These are phyloP conservation scores for Plantago elongata DNA, from an alignment of 257 asterid species.

Conservation along the genomic window DNA sequence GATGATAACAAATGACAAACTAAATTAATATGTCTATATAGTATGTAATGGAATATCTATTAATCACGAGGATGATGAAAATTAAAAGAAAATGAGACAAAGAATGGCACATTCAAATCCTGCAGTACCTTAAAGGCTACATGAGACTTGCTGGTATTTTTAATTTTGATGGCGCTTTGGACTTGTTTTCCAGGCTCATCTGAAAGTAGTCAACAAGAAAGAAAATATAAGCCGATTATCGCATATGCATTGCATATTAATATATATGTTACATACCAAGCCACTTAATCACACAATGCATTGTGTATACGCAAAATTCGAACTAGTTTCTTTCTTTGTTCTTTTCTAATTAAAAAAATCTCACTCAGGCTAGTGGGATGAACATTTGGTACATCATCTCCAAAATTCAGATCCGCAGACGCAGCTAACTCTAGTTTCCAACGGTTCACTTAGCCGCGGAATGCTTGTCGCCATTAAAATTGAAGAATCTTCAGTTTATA, in stretches of 20 bases:
- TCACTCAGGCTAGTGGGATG: not conserved
- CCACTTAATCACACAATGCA: not conserved
- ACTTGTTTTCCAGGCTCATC: conserved; percentile 98
- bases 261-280: not conserved
- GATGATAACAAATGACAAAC: conserved; percentile 7
- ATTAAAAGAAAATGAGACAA: conserved; percentile 13
- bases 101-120: not conserved
- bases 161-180: conserved; percentile 80
- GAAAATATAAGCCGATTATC: conserved; percentile 4
- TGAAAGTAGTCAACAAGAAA: conserved; percentile 25
- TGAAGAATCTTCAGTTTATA: too few species aligned
- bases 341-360: too few species aligned
- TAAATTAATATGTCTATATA: conserved; percentile 12
- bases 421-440: too few species aligned
- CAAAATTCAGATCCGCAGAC: not conserved
- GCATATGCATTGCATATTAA: not conserved
- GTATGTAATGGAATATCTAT: conserved; percentile 1
- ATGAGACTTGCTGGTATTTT: conserved; percentile 90
- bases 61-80: conserved; percentile 2
- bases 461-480: too few species aligned
- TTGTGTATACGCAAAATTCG: too few species aligned
- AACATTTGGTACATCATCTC: not conserved
- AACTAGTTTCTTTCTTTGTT: too few species aligned
- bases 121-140: conserved; percentile 81
- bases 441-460: too few species aligned